These are phyloP conservation scores for Conringia planisiliqua DNA, from an alignment of 345 rosid genomes.

Conservation along the genomic window DNA sequence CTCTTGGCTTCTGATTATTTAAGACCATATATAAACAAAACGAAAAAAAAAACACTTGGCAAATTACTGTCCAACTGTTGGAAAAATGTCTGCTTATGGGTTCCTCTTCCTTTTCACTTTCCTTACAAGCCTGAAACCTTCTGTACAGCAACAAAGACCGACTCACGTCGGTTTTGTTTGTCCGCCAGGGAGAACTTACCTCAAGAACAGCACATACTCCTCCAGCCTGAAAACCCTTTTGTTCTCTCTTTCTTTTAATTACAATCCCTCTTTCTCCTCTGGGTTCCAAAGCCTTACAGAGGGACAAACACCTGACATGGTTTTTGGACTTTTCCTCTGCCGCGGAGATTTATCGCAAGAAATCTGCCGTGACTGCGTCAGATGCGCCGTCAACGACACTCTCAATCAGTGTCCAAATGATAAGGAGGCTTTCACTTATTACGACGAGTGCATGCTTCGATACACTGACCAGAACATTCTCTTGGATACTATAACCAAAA, in stretches of 20 bases:
- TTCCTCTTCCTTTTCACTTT: slow-evolving; percentile 9
- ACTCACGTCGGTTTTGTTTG: background rate
- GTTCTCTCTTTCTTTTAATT: background rate
- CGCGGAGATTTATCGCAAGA: slow-evolving; percentile 17
- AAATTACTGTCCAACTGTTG: background rate
- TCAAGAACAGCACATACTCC: slow-evolving; percentile 15
- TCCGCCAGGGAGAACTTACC: background rate
- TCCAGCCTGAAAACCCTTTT: background rate
- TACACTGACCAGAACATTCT: slow-evolving; percentile 22
- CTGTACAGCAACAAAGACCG: slow-evolving; percentile 2
- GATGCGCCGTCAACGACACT: background rate
- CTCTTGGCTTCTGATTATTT: background rate
- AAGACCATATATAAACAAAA: background rate
- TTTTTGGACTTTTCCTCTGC: slow-evolving; percentile 40
- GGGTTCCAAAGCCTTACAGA: slow-evolving; percentile 37
- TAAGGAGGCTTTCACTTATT: slow-evolving; percentile 26
- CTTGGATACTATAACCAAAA: background rate
- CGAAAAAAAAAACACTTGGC: background rate
- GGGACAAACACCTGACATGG: slow-evolving; percentile 26
- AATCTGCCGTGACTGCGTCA: slow-evolving; percentile 37
- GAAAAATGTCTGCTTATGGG: background rate
- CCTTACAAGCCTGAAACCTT: slow-evolving; percentile 1
- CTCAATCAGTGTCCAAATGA: slow-evolving; percentile 15
- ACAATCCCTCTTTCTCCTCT: background rate
- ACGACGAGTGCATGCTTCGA: slow-evolving; percentile 36